Evolutionary conservation across 768 basidiomycete genomes (phyloP), one percentile per base, ranked within the genome.

Genomic region (Austroboletus eburneus): DNA sequence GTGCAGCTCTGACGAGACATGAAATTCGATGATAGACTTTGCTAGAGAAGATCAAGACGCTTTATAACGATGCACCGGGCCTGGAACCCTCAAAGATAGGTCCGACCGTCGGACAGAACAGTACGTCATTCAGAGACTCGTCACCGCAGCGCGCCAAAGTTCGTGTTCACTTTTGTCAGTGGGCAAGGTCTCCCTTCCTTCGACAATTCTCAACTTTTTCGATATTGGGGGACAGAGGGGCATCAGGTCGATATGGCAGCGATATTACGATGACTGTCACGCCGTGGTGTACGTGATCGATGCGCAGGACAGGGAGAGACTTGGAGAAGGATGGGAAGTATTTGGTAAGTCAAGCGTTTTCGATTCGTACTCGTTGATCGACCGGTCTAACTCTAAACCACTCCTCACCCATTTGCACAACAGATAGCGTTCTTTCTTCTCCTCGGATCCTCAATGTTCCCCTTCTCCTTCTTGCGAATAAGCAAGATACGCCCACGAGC

Each of bases 71-170:
- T 12, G 12, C 27, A 12, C 27, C 27, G 12, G 27, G 90, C 0
- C 78, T 96, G n/a, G 73, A 87, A 30, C 85, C 94, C 0, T 86
- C 91, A 56, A 96, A 92, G 70, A 97, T 99, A 56, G 91, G 79
- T 0, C 96, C 96, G 2, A 99, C 96, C 0, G 88, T 99, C 3
- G 96, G 96, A 0, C 95, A 98, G 69, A 98, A 98, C 67, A 95
- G 95, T 95, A 53, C 27, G 27, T 27, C 27, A 27, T 6, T 12
- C 5, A 27, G 27, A 12, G 12, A 27, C 27, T 5, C 27, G 5
- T 5, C 12, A 27, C n/a, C n/a, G n/a, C 27, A 27, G 27, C 27
- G 5, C 27, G 12, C 12, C 12, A 12, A 6, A 12, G 27, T 27
- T 27, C 17, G 4, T 4, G 29, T 23, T 36, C 29, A 29, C 9